phyloP scores from a whole-genome alignment of 371 early-diverging fungal genomes.

The Cokeromyces recurvatus region DNA sequence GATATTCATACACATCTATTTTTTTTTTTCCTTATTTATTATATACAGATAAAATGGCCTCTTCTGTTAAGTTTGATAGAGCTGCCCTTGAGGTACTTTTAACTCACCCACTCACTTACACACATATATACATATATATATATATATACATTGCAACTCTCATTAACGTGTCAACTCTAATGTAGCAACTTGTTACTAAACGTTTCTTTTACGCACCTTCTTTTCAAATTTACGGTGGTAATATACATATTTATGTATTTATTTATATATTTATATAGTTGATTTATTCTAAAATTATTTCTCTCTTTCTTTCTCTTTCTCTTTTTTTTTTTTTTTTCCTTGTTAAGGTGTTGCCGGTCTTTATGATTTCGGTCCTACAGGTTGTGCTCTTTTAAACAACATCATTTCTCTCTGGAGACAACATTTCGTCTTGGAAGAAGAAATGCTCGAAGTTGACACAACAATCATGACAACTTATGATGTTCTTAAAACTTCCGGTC shows the following conservation, averaged over 20 bases:
- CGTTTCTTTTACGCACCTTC: constrained; percentile 97
- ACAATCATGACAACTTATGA: constrained; percentile 96
- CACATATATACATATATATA: too few relatives aligned
- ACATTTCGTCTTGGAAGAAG: constrained; percentile 98
- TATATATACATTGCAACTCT: too few relatives aligned
- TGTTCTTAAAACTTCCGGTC: constrained; percentile 99
- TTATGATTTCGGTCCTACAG: constrained; percentile 98
- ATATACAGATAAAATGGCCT: too few relatives aligned
- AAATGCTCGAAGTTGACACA: constrained; percentile 99
- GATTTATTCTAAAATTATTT: too few relatives aligned
- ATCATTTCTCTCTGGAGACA: constrained; percentile 91
- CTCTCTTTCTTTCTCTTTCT: not conserved
- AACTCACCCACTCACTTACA: not conserved
- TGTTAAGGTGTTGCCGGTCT: constrained; percentile 98
- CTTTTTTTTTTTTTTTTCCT: constrained; percentile 3
- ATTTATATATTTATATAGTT: too few relatives aligned
- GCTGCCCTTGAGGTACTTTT: constrained; percentile 49
- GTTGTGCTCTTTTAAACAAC: constrained; percentile 94
- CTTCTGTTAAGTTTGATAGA: constrained; percentile 50
- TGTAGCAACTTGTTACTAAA: constrained; percentile 69
- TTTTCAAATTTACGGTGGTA: constrained; percentile 93
- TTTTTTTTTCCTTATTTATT: not conserved
- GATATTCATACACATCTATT: too few relatives aligned
- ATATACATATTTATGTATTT: not conserved
- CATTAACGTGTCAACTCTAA: not conserved